Evolutionary conservation across 176 grass and related monocot genomes (phyloP).

Genomic region (Oropetium thomaeum): DNA sequence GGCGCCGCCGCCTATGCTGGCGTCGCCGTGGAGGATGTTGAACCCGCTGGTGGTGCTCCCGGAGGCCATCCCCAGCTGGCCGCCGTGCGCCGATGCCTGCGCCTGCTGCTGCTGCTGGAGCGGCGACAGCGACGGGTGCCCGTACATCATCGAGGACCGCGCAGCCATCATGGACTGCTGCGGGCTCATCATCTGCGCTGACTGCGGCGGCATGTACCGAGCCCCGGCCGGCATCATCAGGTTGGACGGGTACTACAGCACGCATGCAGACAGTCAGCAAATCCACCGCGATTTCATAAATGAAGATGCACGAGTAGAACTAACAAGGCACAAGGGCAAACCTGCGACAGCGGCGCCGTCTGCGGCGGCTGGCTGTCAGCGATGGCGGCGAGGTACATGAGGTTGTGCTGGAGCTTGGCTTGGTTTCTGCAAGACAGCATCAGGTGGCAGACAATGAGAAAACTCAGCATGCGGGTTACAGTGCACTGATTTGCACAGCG

Average conservation of each 20-base stretch:
- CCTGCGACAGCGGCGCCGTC: slow-evolving; percentile 64
- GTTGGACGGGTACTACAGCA: slow-evolving; percentile 72
- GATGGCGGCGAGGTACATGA: slow-evolving; percentile 97
- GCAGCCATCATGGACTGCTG: slow-evolving; percentile 85
- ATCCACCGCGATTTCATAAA: not conserved
- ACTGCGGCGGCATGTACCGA: slow-evolving; percentile 75
- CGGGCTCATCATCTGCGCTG: slow-evolving; percentile 61
- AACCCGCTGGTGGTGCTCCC: slow-evolving; percentile 62
- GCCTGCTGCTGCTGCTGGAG: slow-evolving; percentile 71
- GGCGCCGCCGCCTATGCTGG: slow-evolving; percentile 59
- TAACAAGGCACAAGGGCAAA: not conserved
- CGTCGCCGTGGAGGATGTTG: slow-evolving; percentile 85
- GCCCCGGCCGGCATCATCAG: slow-evolving; percentile 84
- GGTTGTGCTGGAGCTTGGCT: slow-evolving; percentile 96
- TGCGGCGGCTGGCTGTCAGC: slow-evolving; percentile 92
- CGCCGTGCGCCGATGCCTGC: slow-evolving; percentile 38
- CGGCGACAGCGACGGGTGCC: slow-evolving; percentile 55
- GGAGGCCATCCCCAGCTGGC: slow-evolving; percentile 61
- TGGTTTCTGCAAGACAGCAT: slow-evolving; percentile 65
- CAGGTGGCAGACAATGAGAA: slow-evolving; percentile 16
- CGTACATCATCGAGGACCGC: slow-evolving; percentile 80
- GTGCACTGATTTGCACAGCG: not conserved
- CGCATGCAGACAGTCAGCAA: not conserved
- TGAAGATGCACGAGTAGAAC: not conserved
- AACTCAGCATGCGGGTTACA: not conserved